Percentiles rank a stretch among this genome's conserved stretches.
Conservation (phyloP, 441 rosid genomes). For the Pelargonium fulgidum region DNA sequence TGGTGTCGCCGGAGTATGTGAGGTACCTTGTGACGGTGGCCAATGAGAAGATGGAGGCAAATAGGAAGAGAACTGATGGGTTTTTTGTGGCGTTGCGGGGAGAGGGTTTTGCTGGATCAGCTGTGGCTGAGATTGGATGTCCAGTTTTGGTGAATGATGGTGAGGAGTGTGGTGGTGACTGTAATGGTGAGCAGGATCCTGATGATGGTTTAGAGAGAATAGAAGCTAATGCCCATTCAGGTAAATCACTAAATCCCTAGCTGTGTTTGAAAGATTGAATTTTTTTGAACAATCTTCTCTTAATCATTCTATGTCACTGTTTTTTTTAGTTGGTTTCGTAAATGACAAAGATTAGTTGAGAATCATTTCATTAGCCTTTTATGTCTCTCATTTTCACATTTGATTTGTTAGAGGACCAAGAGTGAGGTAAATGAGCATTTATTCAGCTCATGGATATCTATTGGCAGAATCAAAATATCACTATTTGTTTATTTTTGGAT, state of each 20-base stretch:
- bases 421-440: too few species aligned
- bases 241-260: constrained; percentile 26
- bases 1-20: constrained; percentile 60
- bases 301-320: too few species aligned
- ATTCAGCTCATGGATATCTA: too few species aligned
- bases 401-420: too few species aligned
- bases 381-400: too few species aligned
- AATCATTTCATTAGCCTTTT: too few species aligned
- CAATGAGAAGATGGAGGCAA: constrained; percentile 84
- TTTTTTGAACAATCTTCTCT: too few species aligned
- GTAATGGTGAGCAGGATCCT: constrained; percentile 17
- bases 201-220: constrained; percentile 22
- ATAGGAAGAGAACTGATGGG: constrained; percentile 58
- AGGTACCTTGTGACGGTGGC: constrained; percentile 63
- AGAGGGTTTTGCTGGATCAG: constrained; percentile 26
- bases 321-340: too few species aligned
- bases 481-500: too few species aligned
- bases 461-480: too few species aligned
- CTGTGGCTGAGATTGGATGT: not conserved
- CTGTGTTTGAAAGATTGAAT: too few species aligned
- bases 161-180: constrained; percentile 21
- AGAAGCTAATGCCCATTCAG: constrained; percentile 26
- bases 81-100: constrained; percentile 41
- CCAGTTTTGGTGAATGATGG: constrained; percentile 14
- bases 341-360: too few species aligned